Percentiles rank a stretch among this genome's conserved stretches.
Conservation (phyloP, 345 rosid species). For the Aquilaria sinensis region DNA sequence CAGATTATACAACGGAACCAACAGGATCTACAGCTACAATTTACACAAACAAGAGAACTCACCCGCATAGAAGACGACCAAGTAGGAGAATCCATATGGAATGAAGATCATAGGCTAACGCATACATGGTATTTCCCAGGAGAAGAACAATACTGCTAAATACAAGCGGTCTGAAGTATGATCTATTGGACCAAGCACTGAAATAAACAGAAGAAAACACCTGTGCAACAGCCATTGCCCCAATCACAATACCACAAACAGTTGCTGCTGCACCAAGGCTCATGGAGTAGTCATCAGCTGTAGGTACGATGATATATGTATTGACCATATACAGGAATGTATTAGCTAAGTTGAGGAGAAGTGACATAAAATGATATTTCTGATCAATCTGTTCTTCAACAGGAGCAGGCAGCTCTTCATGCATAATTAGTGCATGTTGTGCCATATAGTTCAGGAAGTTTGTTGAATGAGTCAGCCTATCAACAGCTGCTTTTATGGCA, state of each 20-base stretch:
- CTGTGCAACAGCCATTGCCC: conserved; percentile 99
- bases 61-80: conserved; percentile 99
- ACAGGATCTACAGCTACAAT: neutral
- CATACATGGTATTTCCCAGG: conserved; percentile 81
- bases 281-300: conserved; percentile 90
- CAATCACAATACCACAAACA: conserved; percentile 95
- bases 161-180: conserved; percentile 93
- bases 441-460: conserved; percentile 87
- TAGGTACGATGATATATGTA: conserved; percentile 89
- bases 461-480: conserved; percentile 76
- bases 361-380: conserved; percentile 81
- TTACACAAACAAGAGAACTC: conserved; percentile 23
- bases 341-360: conserved; percentile 74
- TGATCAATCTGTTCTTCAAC: conserved; percentile 57
- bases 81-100: conserved; percentile 66
- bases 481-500: conserved; percentile 75
- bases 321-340: conserved; percentile 96
- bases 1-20: neutral
- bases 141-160: conserved; percentile 86
- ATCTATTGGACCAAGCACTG: conserved; percentile 97
- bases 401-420: conserved; percentile 83
- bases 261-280: conserved; percentile 99
- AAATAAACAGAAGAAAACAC: conserved; percentile 94
- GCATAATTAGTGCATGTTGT: conserved; percentile 95
- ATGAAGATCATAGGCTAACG: conserved; percentile 80